A percentile compares a stretch with the other conserved stretches of the same genome.
These are phyloP conservation scores for Hypoxylon sp. DNA, from an alignment of 2,329 filamentous ascomycete genomes.

Conservation along the genomic window DNA sequence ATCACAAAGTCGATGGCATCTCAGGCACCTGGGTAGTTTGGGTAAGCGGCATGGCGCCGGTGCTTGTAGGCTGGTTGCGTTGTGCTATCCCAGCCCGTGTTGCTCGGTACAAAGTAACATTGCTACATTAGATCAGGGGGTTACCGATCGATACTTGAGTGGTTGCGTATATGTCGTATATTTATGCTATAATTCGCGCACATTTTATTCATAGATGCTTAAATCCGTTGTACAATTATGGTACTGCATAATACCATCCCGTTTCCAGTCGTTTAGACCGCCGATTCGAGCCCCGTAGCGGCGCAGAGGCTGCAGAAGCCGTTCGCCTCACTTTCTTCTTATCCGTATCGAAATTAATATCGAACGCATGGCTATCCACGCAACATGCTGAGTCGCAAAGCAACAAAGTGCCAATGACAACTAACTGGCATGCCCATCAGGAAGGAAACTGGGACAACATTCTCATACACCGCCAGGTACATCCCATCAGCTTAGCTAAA, in stretches of 20 bases:
- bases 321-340: constrained; percentile 45
- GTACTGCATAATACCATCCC: constrained; percentile 14
- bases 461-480: constrained; percentile 36
- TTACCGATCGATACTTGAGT: constrained; percentile 13
- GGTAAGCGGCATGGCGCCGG: constrained; percentile 39
- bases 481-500: constrained; percentile 40
- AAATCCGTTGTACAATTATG: background rate
- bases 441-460: constrained; percentile 22
- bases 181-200: background rate
- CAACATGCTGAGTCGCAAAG: constrained; percentile 30
- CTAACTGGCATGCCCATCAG: constrained; percentile 30
- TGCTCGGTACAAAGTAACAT: constrained; percentile 36
- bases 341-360: constrained; percentile 44
- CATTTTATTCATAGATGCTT: constrained; percentile 1
- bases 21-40: constrained; percentile 11
- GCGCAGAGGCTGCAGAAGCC: constrained; percentile 25
- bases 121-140: constrained; percentile 18
- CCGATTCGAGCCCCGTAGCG: constrained; percentile 43
- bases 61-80: constrained; percentile 40
- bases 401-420: constrained; percentile 26
- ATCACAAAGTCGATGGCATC: constrained; percentile 18
- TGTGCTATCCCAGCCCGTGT: constrained; percentile 29
- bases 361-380: constrained; percentile 44
- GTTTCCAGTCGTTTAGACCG: constrained; percentile 35
- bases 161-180: constrained; percentile 13